Evolutionary conservation across 768 basidiomycete species (phyloP), one percentile per base, ranked within the genome.

Genomic region (Leccinum ochraceum): DNA sequence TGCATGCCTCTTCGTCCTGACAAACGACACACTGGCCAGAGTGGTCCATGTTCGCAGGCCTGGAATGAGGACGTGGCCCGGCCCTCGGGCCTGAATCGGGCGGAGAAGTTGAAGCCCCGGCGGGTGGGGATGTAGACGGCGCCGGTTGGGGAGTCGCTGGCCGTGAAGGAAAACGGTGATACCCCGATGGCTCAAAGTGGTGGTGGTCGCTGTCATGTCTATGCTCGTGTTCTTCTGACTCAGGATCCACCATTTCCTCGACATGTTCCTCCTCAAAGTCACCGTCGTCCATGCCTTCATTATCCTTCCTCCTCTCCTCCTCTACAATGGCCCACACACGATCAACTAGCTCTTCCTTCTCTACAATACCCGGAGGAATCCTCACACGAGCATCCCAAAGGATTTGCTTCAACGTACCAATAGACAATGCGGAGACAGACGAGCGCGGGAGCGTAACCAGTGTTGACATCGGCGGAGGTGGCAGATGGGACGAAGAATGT

Each of bases 1-100:
- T 91, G 65, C 90, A 94, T 0, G 95, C 94, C 64, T 96, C 94
- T 60, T 94, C 91, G 63, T 97, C 95, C 69, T 95, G 94, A 69
- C 95, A 97, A 10, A 97, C 83, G 0, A 96, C 92, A 71, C 95
- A 97, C 5, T 95, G 74, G 2, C 95, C 94, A 9, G 83, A 82
- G 24, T 87, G 82, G 62, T 92, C 90, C 13, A 82, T 56, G 20
- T 13, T 62, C 44, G 61, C 30, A 20, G 57, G 55, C 28, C 60
- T 67, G 36, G 69, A 44, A 54, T 56, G 36, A 7, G 59, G 74
- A 69, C 67, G 78, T 73, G 34, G 75, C 73, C 60, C 76, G 71
- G 78, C 62, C 61, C 78, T 80, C 6, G 81, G 8, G 10, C 42
- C n/a, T 26, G 56, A 69, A 24, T 77, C 62, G n/a, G 73, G 61